These are phyloP conservation scores for Arthroderma uncinatum DNA, from an alignment of 2,329 filamentous ascomycete genomes.

Conservation along the genomic window DNA sequence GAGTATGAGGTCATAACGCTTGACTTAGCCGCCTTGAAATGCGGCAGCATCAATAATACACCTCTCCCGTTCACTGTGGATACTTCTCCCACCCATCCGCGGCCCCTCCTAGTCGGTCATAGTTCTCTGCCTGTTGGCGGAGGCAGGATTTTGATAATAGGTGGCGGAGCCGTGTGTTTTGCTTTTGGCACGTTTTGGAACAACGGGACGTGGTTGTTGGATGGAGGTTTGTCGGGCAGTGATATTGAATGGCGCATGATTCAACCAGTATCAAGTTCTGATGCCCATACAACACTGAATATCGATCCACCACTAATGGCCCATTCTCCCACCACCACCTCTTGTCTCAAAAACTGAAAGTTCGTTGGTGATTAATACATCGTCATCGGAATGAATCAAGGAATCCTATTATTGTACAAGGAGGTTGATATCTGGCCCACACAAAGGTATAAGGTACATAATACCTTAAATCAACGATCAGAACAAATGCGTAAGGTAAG, in stretches of 20 bases:
- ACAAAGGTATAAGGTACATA: too few relatives aligned
- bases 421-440: too few relatives aligned
- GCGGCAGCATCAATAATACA: neutral
- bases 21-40: slow-evolving; percentile 17
- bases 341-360: neutral
- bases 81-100: slow-evolving; percentile 24
- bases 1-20: slow-evolving; percentile 46
- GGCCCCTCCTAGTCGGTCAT: slow-evolving; percentile 63
- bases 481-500: too few relatives aligned
- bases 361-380: too few relatives aligned
- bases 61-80: slow-evolving; percentile 11
- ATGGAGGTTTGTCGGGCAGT: slow-evolving; percentile 15
- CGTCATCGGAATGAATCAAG: too few relatives aligned
- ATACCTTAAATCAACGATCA: too few relatives aligned
- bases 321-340: neutral
- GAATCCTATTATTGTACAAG: too few relatives aligned
- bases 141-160: slow-evolving; percentile 51
- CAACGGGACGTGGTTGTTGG: slow-evolving; percentile 44
- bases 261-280: slow-evolving; percentile 6
- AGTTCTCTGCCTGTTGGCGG: slow-evolving; percentile 41
- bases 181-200: slow-evolving; percentile 86
- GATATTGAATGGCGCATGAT: slow-evolving; percentile 27
- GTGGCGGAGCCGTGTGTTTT: slow-evolving; percentile 80
- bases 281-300: slow-evolving; percentile 14
- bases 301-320: slow-evolving; percentile 5